Percentiles rank a stretch among this genome's conserved stretches.
These are phyloP conservation scores for Senna siamea DNA, from an alignment of 306 rosid genomes.

Conservation along the genomic window DNA sequence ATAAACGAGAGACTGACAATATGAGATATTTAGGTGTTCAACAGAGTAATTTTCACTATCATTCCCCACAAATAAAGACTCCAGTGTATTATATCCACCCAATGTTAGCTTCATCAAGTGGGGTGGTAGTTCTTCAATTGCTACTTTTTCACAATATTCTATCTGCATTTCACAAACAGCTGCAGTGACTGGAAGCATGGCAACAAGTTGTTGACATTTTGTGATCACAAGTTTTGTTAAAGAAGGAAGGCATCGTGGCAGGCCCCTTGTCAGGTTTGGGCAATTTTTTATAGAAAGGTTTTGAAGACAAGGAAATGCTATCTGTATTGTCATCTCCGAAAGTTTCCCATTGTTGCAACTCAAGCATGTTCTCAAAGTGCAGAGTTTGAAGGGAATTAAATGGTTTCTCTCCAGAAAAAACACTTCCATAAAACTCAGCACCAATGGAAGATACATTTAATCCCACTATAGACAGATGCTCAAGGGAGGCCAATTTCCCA, in stretches of 20 bases:
- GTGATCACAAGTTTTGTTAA: not conserved
- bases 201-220: constrained; percentile 6
- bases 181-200: not conserved
- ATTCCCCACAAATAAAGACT: not conserved
- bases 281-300: constrained; percentile 12
- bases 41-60: not conserved
- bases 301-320: not conserved
- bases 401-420: not conserved
- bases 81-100: not conserved
- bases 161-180: not conserved
- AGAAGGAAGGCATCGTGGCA: not conserved
- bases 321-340: not conserved
- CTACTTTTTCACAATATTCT: not conserved
- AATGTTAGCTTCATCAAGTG: not conserved
- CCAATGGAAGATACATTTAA: not conserved
- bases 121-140: not conserved
- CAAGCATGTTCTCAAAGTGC: constrained; percentile 18
- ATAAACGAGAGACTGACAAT: not conserved
- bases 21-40: not conserved
- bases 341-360: constrained; percentile 21
- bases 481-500: not conserved
- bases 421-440: not conserved
- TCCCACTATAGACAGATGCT: not conserved
- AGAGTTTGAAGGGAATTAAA: constrained; percentile 1
- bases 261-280: constrained; percentile 5